These are phyloP conservation scores for Hura crepitans DNA, from an alignment of 441 rosid genomes.

Conservation along the genomic window DNA sequence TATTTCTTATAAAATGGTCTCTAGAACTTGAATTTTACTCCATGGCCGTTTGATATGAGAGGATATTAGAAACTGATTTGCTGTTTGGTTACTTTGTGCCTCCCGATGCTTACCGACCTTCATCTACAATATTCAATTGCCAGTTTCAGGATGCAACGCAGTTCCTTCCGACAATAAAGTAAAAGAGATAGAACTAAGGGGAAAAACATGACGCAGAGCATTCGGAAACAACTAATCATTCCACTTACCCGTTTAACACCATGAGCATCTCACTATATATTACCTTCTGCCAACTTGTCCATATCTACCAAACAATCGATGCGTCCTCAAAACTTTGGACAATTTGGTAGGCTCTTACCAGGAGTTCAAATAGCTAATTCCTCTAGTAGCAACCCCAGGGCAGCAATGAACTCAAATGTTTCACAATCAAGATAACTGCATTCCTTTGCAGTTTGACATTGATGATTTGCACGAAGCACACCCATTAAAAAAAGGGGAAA, in stretches of 20 bases:
- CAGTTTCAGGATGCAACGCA: no score
- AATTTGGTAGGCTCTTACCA: no score
- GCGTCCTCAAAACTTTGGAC: background rate
- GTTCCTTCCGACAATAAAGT: no score
- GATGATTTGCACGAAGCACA: background rate
- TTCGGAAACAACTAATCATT: background rate
- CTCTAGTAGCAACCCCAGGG: background rate
- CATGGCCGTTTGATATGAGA: no score
- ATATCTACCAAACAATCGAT: background rate
- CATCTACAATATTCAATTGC: no score
- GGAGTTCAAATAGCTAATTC: background rate
- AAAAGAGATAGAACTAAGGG: no score
- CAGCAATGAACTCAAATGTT: background rate
- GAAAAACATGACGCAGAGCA: background rate
- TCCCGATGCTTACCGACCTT: no score
- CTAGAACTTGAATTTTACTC: background rate
- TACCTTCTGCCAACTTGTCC: background rate
- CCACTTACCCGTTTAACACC: background rate
- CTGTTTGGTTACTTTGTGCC: background rate
- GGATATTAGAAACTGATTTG: no score
- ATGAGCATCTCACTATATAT: background rate
- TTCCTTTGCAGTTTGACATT: background rate
- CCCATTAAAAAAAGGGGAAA: background rate
- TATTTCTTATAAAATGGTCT: background rate
- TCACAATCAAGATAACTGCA: background rate